Percentiles rank a stretch among this genome's conserved stretches.
These are phyloP conservation scores for Tricholoma hemisulphureum DNA, from an alignment of 768 basidiomycete genomes.

Conservation along the genomic window DNA sequence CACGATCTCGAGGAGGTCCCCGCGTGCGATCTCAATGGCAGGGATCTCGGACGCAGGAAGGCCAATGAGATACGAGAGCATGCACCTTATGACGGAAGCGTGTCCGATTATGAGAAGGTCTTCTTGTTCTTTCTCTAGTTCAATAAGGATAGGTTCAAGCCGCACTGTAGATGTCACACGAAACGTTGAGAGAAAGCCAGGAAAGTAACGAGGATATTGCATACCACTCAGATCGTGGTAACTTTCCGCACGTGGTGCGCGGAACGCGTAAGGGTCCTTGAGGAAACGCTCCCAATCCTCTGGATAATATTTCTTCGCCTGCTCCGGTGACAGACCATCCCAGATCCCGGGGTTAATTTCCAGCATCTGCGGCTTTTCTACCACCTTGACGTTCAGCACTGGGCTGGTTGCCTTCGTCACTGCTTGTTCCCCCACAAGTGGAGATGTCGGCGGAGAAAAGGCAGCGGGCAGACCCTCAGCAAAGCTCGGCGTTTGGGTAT, in stretches of 20 bases:
- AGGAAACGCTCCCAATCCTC: conserved; percentile 93
- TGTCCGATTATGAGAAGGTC: conserved; percentile 96
- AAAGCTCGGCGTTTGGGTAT: conserved; percentile 23
- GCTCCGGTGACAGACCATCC: conserved; percentile 91
- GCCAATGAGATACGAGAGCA: conserved; percentile 91
- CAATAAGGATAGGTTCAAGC: conserved; percentile 88
- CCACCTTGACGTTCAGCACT: conserved; percentile 70
- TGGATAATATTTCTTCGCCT: conserved; percentile 87
- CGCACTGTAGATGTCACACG: conserved; percentile 57
- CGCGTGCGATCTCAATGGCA: conserved; percentile 94
- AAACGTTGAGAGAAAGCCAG: conserved; percentile 8
- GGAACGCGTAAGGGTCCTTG: conserved; percentile 89
- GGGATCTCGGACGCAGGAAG: conserved; percentile 95
- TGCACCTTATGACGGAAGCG: conserved; percentile 94
- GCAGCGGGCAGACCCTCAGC: conserved; percentile 8
- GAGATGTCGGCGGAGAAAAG: conserved; percentile 7
- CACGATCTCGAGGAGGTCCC: conserved; percentile 92
- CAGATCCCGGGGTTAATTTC: conserved; percentile 98
- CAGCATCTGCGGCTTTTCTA: conserved; percentile 94
- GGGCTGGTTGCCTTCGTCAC: conserved; percentile 13
- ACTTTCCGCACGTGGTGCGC: conserved; percentile 92
- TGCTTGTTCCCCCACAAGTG: conserved; percentile 5
- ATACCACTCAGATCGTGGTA: conserved; percentile 92
- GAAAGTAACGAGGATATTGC: conserved; percentile 15
- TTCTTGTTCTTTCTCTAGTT: conserved; percentile 91